phyloP scores from a whole-genome alignment of 768 basidiomycete genomes.

The Cystofilobasidium bisporidii region DNA sequence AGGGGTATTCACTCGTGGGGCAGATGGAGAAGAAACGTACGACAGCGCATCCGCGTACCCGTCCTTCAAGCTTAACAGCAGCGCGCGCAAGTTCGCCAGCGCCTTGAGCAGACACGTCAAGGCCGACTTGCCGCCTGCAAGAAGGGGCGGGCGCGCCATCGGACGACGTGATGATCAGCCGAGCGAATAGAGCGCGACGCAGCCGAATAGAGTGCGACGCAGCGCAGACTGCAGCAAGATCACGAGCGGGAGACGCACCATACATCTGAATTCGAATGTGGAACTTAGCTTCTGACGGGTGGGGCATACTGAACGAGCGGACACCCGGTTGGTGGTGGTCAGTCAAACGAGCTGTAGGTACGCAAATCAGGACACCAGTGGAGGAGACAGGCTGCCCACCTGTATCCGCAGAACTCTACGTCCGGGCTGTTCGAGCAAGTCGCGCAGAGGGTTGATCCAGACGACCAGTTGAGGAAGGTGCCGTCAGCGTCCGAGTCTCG shows the following conservation, averaged over 20 bases:
- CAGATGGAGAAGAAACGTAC: constrained; percentile 2
- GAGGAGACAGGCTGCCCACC: constrained; percentile 45
- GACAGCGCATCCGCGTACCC: constrained; percentile 18
- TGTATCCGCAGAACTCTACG: constrained; percentile 97
- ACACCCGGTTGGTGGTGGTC: neutral
- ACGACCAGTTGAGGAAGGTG: neutral
- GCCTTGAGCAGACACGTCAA: constrained; percentile 67
- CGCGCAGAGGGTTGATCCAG: neutral
- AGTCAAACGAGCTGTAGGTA: neutral
- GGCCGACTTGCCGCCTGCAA: constrained; percentile 73
- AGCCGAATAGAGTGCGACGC: no score
- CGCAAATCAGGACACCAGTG: no score
- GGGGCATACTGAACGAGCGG: constrained; percentile 56
- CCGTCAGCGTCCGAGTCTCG: constrained; percentile 11
- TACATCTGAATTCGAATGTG: constrained; percentile 99
- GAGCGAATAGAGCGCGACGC: no score
- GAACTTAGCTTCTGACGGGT: constrained; percentile 94
- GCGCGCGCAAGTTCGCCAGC: constrained; percentile 63
- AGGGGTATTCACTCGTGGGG: no score
- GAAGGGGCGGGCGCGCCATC: neutral
- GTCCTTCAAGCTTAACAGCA: constrained; percentile 36
- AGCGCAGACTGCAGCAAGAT: no score
- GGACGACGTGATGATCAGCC: no score
- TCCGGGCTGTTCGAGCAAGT: constrained; percentile 64
- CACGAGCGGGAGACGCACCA: constrained; percentile 54